These are phyloP conservation scores for Lantana camara DNA, from an alignment of 257 asterid species.

Conservation along the genomic window DNA sequence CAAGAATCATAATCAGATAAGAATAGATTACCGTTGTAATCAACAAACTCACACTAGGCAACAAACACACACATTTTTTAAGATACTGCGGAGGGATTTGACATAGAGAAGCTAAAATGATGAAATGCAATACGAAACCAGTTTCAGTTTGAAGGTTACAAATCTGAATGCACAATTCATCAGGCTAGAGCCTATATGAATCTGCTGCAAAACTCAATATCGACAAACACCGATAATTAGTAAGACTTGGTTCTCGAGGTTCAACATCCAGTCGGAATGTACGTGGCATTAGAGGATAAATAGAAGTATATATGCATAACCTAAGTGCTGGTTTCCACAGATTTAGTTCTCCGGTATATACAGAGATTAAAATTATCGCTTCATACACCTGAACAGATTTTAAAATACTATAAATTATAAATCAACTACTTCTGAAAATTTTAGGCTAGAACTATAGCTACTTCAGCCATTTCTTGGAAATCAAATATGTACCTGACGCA, in stretches of 20 bases:
- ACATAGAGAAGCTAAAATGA: neutral
- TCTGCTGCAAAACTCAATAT: neutral
- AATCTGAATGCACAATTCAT: neutral
- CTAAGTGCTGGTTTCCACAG: neutral
- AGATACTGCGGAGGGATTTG: neutral
- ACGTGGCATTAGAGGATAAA: neutral
- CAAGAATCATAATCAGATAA: slow-evolving; percentile 20
- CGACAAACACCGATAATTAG: too few species aligned
- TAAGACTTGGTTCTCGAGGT: neutral
- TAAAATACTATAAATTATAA: neutral
- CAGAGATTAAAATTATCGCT: neutral
- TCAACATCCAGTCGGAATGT: neutral
- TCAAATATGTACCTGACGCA: neutral
- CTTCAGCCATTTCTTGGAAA: slow-evolving; percentile 3
- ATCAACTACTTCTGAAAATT: neutral
- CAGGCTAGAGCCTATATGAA: slow-evolving; percentile 5
- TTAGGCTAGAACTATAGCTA: slow-evolving; percentile 2
- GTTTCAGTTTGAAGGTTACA: slow-evolving; percentile 10
- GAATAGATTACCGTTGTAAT: slow-evolving; percentile 7
- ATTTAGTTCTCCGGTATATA: slow-evolving; percentile 21
- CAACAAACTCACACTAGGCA: neutral
- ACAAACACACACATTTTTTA: slow-evolving; percentile 1
- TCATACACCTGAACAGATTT: neutral
- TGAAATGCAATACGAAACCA: neutral
- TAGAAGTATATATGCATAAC: neutral